These are phyloP conservation scores for Hamiltosporidium tvaerminnensis DNA, from an alignment of 371 early-diverging fungal genomes.

Conservation along the genomic window DNA sequence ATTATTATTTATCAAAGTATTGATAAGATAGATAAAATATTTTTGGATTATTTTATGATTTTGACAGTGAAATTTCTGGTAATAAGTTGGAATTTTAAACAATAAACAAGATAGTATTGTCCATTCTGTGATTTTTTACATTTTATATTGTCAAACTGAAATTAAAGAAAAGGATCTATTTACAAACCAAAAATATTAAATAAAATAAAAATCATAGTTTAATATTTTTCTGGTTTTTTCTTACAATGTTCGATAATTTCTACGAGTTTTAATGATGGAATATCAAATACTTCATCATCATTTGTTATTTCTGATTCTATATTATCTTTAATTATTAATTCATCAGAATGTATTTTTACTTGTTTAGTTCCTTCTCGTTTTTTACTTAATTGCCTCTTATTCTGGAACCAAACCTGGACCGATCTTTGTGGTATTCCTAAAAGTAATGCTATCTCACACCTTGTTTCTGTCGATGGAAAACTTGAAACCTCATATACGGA, in stretches of 20 bases:
- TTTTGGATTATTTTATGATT: not conserved
- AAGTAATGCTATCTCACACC: slow-evolving; percentile 34
- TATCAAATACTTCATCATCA: slow-evolving; percentile 5
- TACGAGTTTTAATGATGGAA: slow-evolving; percentile 5
- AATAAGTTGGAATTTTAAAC: not conserved
- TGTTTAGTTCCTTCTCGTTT: slow-evolving; percentile 7
- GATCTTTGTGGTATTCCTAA: slow-evolving; percentile 32
- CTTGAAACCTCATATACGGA: slow-evolving; percentile 1
- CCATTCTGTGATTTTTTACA: not conserved
- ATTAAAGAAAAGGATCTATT: not conserved
- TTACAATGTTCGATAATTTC: slow-evolving; percentile 7
- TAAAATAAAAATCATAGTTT: not conserved
- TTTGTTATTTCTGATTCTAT: not conserved
- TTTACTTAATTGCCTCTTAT: slow-evolving; percentile 51
- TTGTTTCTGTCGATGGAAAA: slow-evolving; percentile 7
- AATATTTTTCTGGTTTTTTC: not conserved
- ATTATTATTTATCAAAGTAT: too few species aligned
- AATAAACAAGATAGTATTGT: not conserved
- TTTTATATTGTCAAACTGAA: not conserved
- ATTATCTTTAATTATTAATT: slow-evolving; percentile 1
- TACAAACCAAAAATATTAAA: not conserved
- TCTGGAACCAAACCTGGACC: slow-evolving; percentile 51
- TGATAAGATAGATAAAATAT: not conserved
- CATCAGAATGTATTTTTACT: not conserved
- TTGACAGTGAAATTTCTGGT: not conserved